Base-by-base conservation (phyloP, 148 eudicot genomes). In the Polygonum maritimum region DNA sequence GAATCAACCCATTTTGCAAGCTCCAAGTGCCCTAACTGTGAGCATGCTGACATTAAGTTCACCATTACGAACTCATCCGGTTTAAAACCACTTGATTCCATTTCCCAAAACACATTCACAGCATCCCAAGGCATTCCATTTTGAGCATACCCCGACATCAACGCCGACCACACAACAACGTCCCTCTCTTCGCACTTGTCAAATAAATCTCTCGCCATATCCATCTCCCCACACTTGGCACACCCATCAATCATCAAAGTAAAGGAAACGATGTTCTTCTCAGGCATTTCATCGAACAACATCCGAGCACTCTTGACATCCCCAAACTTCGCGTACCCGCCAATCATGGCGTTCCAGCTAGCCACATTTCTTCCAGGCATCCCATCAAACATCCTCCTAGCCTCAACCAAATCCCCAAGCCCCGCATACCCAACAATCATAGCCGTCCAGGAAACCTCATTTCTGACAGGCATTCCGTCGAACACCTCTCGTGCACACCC, bases 1-100 rank as follows among this genome's bases (percentile, higher is more conserved):
- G 84, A 79, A 74, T 92, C 96, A 76, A 89, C 78, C 89, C 92
- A 87, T 36, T 82, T 81, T 62, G 92, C 91, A 69, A 87, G 83
- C 12, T 89, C 80, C 77, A 84, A 84, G 31, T 73, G 48, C 13
- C 90, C 93, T 55, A 83, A 74, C 60, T 82, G 90, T 40, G 93
- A 87, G 80, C 97, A 92, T 62, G 97, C 92, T 73, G 92, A 88
- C 89, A 92, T 89, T 79, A 92, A 75, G 71, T 89, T 86, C 80
- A 88, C 94, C 79, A 87, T 71, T 41, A 83, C 67, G 67, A 65
- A 85, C 49, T 86, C 90, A 78, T 93, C 91, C 3, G 87, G 89
- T 76, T 78, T 88, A 74, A 81, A 67, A 52, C 81, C 84, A 82
- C 78, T 76, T 41, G 71, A 69, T 75, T 51, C 60, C 92, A 93